Conservation (phyloP, 2,329 filamentous ascomycete genomes). For the Stenocarpella maydis region DNA sequence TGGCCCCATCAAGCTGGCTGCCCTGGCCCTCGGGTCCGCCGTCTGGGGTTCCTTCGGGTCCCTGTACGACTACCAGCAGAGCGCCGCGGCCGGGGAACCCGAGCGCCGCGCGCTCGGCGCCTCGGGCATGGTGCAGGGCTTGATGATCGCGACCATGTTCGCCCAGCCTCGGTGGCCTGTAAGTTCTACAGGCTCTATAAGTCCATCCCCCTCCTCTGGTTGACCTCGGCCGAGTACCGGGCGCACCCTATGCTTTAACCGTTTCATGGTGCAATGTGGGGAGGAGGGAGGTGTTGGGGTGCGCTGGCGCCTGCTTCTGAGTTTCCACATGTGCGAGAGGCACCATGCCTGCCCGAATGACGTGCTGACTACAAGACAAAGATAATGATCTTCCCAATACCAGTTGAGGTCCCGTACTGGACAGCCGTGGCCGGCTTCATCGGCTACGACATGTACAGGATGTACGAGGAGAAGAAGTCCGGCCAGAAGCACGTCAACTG, state of each 20-base stretch:
- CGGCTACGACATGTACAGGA: slow-evolving; percentile 37
- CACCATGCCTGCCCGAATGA: too few species aligned
- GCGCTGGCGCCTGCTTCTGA: not conserved
- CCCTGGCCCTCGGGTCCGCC: slow-evolving; percentile 38
- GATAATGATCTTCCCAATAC: slow-evolving; percentile 38
- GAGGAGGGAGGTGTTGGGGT: too few species aligned
- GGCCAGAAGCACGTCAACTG: slow-evolving; percentile 30
- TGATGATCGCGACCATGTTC: slow-evolving; percentile 37
- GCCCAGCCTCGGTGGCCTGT: slow-evolving; percentile 32
- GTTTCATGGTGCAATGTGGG: too few species aligned
- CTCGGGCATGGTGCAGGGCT: slow-evolving; percentile 39
- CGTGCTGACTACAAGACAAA: not conserved
- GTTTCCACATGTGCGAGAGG: not conserved
- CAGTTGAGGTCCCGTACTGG: slow-evolving; percentile 37
- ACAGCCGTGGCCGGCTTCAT: slow-evolving; percentile 34
- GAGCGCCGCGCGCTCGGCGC: slow-evolving; percentile 37
- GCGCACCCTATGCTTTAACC: too few species aligned
- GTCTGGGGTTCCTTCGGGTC: slow-evolving; percentile 35
- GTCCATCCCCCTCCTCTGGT: too few species aligned
- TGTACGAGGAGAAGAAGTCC: slow-evolving; percentile 27
- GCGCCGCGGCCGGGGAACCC: slow-evolving; percentile 22
- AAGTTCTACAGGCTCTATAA: not conserved
- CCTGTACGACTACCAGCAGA: slow-evolving; percentile 33
- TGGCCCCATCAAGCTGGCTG: slow-evolving; percentile 27
- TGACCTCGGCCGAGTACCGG: too few species aligned